Evolutionary conservation across 2,329 filamentous ascomycete genomes (phyloP).

Genomic region (Leptographium lundbergii): DNA sequence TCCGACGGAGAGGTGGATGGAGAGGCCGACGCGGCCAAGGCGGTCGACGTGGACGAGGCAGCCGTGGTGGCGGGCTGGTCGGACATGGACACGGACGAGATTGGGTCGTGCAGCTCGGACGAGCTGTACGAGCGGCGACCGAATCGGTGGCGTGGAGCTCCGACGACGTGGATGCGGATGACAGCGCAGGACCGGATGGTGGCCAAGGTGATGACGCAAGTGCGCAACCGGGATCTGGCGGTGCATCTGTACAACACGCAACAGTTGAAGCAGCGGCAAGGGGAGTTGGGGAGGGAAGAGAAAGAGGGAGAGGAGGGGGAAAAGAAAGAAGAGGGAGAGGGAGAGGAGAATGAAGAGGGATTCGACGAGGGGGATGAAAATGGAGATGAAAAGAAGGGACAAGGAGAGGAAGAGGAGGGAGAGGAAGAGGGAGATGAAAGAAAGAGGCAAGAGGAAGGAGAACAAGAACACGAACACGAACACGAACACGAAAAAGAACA

Average conservation of each 20-base stretch:
- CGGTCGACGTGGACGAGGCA: not conserved
- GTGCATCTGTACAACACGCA: slow-evolving; percentile 72
- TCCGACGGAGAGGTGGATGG: too few species aligned
- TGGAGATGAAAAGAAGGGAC: slow-evolving; percentile 1
- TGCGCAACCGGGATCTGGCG: slow-evolving; percentile 53
- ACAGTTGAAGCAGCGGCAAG: slow-evolving; percentile 43
- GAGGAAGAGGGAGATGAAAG: slow-evolving; percentile 12
- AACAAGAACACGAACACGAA: not conserved
- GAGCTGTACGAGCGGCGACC: slow-evolving; percentile 40
- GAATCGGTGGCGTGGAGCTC: slow-evolving; percentile 59
- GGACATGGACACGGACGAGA: slow-evolving; percentile 34
- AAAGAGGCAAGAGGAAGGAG: not conserved
- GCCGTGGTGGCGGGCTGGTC: slow-evolving; percentile 14
- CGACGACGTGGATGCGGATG: slow-evolving; percentile 52
- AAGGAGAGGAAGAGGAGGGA: slow-evolving; percentile 13
- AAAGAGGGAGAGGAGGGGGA: slow-evolving; percentile 13
- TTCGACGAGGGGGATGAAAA: not conserved
- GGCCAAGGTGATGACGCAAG: slow-evolving; percentile 47
- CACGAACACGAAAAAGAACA: not conserved
- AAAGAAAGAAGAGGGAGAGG: not conserved
- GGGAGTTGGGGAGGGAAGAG: slow-evolving; percentile 2
- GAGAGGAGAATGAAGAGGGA: not conserved
- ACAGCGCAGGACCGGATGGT: slow-evolving; percentile 52
- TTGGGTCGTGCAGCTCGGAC: slow-evolving; percentile 32
- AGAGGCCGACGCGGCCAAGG: not conserved